Evolutionary conservation across 805 yeast species (phyloP).

Genomic region (Ogataea henricii): DNA sequence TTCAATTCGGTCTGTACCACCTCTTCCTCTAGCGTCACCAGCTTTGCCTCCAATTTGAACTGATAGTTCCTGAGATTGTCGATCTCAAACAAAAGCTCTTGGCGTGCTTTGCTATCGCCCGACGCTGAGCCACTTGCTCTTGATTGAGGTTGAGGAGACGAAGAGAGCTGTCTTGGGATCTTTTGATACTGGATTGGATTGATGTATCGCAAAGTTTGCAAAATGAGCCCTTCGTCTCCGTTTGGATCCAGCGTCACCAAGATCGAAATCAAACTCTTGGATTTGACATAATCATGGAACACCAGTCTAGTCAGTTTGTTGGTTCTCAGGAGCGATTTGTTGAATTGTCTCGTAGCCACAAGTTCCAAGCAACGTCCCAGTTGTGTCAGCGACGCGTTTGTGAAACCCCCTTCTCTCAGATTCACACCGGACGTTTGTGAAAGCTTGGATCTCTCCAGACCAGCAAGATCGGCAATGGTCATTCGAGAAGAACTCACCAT

Average conservation of each 20-base stretch:
- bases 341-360: constrained; percentile 40
- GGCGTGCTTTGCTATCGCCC: constrained; percentile 19
- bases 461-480: constrained; percentile 52
- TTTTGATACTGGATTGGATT: constrained; percentile 33
- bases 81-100: constrained; percentile 29
- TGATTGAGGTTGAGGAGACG: constrained; percentile 8
- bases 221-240: constrained; percentile 38
- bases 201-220: constrained; percentile 34
- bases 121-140: constrained; percentile 6
- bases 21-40: constrained; percentile 28
- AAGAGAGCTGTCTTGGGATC: constrained; percentile 26
- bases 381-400: constrained; percentile 51
- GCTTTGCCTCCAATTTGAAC: constrained; percentile 23
- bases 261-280: constrained; percentile 34
- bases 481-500: constrained; percentile 38
- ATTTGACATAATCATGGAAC: constrained; percentile 44
- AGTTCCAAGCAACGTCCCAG: constrained; percentile 50
- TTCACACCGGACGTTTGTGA: constrained; percentile 48
- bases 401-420: constrained; percentile 48
- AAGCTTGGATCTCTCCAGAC: constrained; percentile 50
- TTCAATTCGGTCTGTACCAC: constrained; percentile 32
- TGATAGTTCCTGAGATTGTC: constrained; percentile 30
- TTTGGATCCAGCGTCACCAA: constrained; percentile 42
- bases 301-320: constrained; percentile 51
- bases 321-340: constrained; percentile 46